These are phyloP conservation scores for Phoma sp. DNA, from an alignment of 2,329 filamentous ascomycete genomes.

Conservation along the genomic window DNA sequence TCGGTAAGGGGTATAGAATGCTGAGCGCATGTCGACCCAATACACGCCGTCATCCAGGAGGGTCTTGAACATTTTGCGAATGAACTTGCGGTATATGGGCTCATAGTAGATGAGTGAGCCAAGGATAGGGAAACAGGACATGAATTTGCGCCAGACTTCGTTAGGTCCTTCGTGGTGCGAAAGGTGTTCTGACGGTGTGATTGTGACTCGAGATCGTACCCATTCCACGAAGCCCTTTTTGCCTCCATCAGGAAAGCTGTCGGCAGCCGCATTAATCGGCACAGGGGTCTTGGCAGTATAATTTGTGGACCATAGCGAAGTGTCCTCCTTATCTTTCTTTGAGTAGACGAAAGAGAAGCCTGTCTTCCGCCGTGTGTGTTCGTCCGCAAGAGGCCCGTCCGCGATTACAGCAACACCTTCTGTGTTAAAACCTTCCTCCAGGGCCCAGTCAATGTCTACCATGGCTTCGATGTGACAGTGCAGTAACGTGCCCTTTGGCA, in stretches of 20 bases:
- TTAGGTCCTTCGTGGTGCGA: constrained; percentile 83
- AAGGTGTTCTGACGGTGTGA: constrained; percentile 74
- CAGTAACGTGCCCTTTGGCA: constrained; percentile 88
- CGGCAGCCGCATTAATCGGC: constrained; percentile 67
- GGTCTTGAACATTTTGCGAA: constrained; percentile 72
- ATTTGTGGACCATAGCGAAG: constrained; percentile 68
- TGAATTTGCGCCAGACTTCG: constrained; percentile 84
- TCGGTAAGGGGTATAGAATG: constrained; percentile 75
- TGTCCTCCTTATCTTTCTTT: constrained; percentile 48
- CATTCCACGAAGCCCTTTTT: constrained; percentile 75
- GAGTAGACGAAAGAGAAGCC: constrained; percentile 64
- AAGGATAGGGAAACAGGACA: constrained; percentile 74
- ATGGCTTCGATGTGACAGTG: constrained; percentile 93
- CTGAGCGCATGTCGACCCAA: constrained; percentile 82
- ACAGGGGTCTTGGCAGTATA: constrained; percentile 69
- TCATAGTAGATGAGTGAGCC: constrained; percentile 84
- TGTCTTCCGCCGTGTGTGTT: constrained; percentile 61
- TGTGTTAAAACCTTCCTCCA: constrained; percentile 72
- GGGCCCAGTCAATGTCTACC: constrained; percentile 83
- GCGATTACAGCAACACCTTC: constrained; percentile 76
- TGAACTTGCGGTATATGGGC: constrained; percentile 80
- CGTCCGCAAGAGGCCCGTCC: constrained; percentile 62
- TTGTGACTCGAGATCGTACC: constrained; percentile 74
- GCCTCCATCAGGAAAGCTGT: constrained; percentile 76
- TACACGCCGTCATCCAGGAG: constrained; percentile 81